Conservation (phyloP, 192 early-diverging fungal genomes). For the Backusella australiensis region DNA sequence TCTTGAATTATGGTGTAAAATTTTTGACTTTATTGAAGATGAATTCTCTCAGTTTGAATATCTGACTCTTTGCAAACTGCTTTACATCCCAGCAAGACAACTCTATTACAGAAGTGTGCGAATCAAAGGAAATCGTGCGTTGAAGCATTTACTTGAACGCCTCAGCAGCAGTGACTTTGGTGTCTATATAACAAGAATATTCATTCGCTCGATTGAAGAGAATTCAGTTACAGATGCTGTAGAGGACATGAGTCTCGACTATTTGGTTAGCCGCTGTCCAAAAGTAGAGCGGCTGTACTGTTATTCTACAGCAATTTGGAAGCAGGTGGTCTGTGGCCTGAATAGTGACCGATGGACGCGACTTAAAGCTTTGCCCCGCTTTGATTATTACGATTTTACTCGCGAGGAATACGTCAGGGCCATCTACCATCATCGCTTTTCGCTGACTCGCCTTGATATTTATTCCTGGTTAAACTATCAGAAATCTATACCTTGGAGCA, state of each 20-base stretch:
- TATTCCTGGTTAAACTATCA: background rate
- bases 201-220: background rate
- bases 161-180: background rate
- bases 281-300: background rate
- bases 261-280: background rate
- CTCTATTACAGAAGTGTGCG: background rate
- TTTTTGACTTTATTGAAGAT: slow-evolving; percentile 5
- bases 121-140: background rate
- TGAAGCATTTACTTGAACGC: background rate
- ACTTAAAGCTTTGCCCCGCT: background rate
- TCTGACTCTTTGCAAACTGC: background rate
- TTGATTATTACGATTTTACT: background rate
- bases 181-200: background rate
- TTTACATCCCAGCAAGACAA: background rate
- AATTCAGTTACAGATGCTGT: background rate
- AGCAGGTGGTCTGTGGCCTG: background rate
- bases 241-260: background rate
- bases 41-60: slow-evolving; percentile 2
- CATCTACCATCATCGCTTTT: background rate
- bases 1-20: slow-evolving; percentile 2
- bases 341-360: background rate
- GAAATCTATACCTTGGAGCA: background rate
- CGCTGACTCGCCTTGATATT: background rate
- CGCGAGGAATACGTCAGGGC: background rate
- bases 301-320: background rate